Base-by-base conservation (phyloP, 352 stramenopile genomes). In the Blastocystis sp. region DNA sequence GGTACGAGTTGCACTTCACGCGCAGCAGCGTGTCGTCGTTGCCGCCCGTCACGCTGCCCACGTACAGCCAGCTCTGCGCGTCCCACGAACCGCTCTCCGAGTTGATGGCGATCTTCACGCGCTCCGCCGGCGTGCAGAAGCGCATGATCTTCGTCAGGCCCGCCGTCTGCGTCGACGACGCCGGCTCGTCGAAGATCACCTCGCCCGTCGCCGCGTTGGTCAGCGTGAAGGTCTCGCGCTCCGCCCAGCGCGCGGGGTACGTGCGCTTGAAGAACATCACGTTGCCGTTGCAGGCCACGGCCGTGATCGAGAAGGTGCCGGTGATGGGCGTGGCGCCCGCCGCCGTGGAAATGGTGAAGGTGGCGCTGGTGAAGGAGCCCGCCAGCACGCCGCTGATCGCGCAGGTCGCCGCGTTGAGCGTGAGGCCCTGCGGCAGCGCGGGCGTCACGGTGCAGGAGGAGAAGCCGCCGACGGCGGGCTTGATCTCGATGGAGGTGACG, bases 381-480 rank as follows among this genome's bases (percentile, higher is more conserved):
- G 78, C 63, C 0, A 57, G 60, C 3, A 79, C 66, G 14, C 78
- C 78, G n/a, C 38, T 54, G n/a, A 88, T 78, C 17, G 28, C 76
- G 17, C 78, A 76, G 21, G 61, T 77, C 21, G 21, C 9, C 24
- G 57, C 19, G 45, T 76, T 28, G 17, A 88, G 70, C n/a, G 78
- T 63, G 19, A 88, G 40, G 40, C 78, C 78, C 24, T 62, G 19
- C 38, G 78, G 78, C 59, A 88, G 78, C 14, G 78, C 76, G 19
- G 76, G 76, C 19, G 54, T 28, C 7, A 82, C 45, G 21, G 74
- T n/a, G 21, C 66, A 76, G 19, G 10, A 6, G 1, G 28, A 11
- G 38, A 76, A 76, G 28, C 38, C 66, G 2, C 11, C 40, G 14
- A n/a, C 14, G 21, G 42, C 10, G 52, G 66, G 66, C 42, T 40